Base-by-base conservation (phyloP, 495 filamentous ascomycete genomes). In the Amniculicola lignicola region DNA sequence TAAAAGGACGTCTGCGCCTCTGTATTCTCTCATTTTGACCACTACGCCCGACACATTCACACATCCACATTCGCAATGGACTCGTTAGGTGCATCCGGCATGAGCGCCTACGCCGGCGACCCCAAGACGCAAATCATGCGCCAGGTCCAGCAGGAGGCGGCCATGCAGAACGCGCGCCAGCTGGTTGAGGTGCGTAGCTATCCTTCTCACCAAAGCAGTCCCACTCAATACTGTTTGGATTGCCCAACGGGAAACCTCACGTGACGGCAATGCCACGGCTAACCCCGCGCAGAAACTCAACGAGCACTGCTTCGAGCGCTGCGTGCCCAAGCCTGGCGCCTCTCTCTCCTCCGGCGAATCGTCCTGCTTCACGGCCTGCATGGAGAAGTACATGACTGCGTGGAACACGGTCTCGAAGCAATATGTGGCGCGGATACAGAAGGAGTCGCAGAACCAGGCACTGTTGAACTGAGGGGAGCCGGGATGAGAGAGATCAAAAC, bases 251-350 rank as follows among this genome's bases (percentile, higher is more conserved):
- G n/a, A n/a, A n/a, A n/a, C n/a, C n/a, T n/a, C n/a, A n/a, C n/a
- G n/a, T n/a, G n/a, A n/a, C n/a, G n/a, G n/a, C n/a, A n/a, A n/a
- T n/a, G n/a, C n/a, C n/a, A n/a, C n/a, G n/a, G n/a, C n/a, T n/a
- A n/a, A n/a, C n/a, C n/a, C n/a, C n/a, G n/a, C n/a, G n/a, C 61
- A 97, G 93, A 95, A 90, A 86, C 79, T 97, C 71, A 95, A 96
- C 79, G 84, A 92, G 69, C 84, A 94, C 78, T 98, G 93, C 81
- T 97, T 95, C 81, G 82, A 92, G 29, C 85, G 85, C 68, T 98
- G 93, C 75, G 76, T 98, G 35, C 84, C 91, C 23, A 84, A 90
- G 63, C 93, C 93, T 47, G 86, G 89, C 49, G 71, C 78, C 44
- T 87, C 85, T 35, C 73, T 97, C 41, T 89, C 88, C 29, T 70